Percentiles rank a stretch among this genome's conserved stretches.
Conservation (phyloP, 2,329 filamentous ascomycete species). For the Trichoderma sp. region DNA sequence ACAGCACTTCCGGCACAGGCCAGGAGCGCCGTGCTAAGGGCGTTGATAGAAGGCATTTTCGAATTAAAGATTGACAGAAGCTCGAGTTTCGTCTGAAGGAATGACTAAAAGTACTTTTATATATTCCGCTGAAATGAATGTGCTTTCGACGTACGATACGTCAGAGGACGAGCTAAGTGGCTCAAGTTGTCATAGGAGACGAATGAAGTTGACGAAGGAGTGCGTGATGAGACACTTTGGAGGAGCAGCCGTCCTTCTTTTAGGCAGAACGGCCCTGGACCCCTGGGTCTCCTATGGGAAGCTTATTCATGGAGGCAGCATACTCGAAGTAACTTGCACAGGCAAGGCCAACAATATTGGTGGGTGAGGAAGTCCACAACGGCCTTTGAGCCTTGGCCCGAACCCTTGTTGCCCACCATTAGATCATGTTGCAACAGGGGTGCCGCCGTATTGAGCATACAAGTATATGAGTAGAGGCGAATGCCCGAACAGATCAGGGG, state of each 20-base stretch:
- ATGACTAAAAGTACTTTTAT: neutral
- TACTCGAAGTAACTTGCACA: neutral
- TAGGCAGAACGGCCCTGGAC: conserved; percentile 5
- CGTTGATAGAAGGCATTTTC: conserved; percentile 49
- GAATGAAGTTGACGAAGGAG: conserved; percentile 12
- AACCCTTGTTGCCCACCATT: conserved; percentile 11
- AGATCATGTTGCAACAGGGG: conserved; percentile 5
- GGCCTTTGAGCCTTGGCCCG: conserved; percentile 9
- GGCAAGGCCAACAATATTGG: conserved; percentile 1
- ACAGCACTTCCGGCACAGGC: conserved; percentile 42
- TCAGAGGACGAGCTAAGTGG: conserved; percentile 26
- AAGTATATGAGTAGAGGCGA: neutral
- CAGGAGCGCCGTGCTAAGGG: conserved; percentile 46
- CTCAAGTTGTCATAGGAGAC: conserved; percentile 17
- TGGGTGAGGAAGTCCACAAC: conserved; percentile 5
- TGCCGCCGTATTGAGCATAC: conserved; percentile 8
- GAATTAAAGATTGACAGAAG: conserved; percentile 16
- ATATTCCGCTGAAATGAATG: conserved; percentile 36
- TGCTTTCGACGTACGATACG: conserved; percentile 29
- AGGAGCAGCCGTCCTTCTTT: conserved; percentile 21
- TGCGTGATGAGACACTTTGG: conserved; percentile 17
- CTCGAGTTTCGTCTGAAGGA: conserved; percentile 9
- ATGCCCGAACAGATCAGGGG: conserved; percentile 20
- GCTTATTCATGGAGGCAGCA: conserved; percentile 11
- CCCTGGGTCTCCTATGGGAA: conserved; percentile 9